phyloP scores from a whole-genome alignment of 2,329 filamentous ascomycete species.

The Fusarium floridanum region DNA sequence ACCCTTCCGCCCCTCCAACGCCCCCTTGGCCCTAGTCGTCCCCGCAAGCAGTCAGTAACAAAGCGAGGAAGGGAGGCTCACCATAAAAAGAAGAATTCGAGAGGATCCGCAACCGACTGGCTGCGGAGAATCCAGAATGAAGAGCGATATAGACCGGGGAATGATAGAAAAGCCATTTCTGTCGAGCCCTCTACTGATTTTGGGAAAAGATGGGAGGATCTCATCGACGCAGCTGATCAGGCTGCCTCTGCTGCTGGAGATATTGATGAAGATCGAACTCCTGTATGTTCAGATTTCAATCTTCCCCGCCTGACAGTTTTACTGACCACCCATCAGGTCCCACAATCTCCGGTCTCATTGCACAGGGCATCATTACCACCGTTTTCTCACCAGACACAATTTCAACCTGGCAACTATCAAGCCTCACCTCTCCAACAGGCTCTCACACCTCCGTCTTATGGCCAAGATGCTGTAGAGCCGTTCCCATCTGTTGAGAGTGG shows the following conservation, averaged over 20 bases:
- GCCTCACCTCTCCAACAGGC: conserved; percentile 92
- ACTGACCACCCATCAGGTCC: conserved; percentile 61
- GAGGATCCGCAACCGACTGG: conserved; percentile 77
- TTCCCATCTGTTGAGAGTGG: conserved; percentile 91
- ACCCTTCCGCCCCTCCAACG: conserved; percentile 88
- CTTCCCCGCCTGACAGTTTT: conserved; percentile 22
- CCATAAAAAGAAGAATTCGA: conserved; percentile 84
- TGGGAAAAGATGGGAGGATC: conserved; percentile 94
- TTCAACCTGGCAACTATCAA: conserved; percentile 77
- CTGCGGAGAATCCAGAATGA: conserved; percentile 70
- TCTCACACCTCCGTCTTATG: conserved; percentile 83
- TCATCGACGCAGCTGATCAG: conserved; percentile 85
- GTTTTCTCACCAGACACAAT: conserved; percentile 70
- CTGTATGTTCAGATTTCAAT: conserved; percentile 63
- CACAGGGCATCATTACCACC: conserved; percentile 73
- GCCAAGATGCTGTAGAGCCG: conserved; percentile 77
- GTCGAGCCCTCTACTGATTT: conserved; percentile 85
- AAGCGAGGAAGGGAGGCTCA: conserved; percentile 81
- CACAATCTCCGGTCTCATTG: conserved; percentile 74
- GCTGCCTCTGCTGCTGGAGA: conserved; percentile 90
- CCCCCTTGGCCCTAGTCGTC: conserved; percentile 76
- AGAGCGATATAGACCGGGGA: conserved; percentile 73
- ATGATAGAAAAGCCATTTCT: conserved; percentile 85
- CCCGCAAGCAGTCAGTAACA: conserved; percentile 87
- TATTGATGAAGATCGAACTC: conserved; percentile 90